phyloP scores from a whole-genome alignment of 176 grass and related monocot species.

The Metroxylon sagu region DNA sequence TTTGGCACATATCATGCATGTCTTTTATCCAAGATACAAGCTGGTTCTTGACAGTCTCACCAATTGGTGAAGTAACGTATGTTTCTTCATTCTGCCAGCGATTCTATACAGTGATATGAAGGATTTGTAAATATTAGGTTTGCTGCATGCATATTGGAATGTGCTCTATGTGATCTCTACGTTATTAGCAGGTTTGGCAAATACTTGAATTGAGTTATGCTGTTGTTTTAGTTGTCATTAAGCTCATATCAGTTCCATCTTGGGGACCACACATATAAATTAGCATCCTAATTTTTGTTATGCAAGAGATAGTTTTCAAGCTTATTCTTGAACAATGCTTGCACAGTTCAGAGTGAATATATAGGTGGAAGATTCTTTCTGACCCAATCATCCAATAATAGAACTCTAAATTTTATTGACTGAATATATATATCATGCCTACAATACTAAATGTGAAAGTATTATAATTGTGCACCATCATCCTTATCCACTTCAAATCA shows the following conservation, averaged over 20 bases:
- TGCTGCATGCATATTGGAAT: conserved; percentile 22
- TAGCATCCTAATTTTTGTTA: conserved; percentile 13
- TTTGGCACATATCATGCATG: too few species aligned
- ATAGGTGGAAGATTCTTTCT: conserved; percentile 24
- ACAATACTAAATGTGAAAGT: too few species aligned
- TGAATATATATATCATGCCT: too few species aligned
- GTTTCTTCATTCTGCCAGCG: conserved; percentile 18
- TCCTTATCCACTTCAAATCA: too few species aligned
- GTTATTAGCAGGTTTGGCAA: conserved; percentile 33
- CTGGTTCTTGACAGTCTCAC: conserved; percentile 24
- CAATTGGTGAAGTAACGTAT: conserved; percentile 23
- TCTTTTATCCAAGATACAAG: too few species aligned
- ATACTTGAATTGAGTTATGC: conserved; percentile 18
- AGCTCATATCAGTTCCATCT: conserved; percentile 23
- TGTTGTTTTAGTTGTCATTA: conserved; percentile 13
- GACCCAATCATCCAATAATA: too few species aligned
- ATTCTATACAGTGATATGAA: conserved; percentile 16
- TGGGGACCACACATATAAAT: conserved; percentile 26
- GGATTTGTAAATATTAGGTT: conserved; percentile 17
- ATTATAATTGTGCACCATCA: too few species aligned
- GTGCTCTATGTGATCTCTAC: conserved; percentile 22
- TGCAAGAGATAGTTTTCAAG: conserved; percentile 26
- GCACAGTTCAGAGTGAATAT: conserved; percentile 27
- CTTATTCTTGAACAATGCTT: conserved; percentile 29
- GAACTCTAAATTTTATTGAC: too few species aligned